phyloP scores from a whole-genome alignment of 2,329 filamentous ascomycete genomes.

The Aaosphaeria pasadenensis region DNA sequence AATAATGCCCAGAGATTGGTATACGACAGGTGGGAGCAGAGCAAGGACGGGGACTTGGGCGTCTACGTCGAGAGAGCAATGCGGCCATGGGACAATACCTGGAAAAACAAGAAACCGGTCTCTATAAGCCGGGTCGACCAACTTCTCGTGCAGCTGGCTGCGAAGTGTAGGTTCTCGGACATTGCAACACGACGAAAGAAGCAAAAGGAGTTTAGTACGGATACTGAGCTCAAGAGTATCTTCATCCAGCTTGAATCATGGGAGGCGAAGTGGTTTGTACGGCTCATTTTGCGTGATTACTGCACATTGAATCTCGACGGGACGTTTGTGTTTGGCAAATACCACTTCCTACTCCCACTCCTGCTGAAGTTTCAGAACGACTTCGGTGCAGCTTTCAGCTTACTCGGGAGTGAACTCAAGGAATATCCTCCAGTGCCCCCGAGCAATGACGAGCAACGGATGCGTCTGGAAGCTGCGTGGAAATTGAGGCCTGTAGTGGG shows the following conservation, averaged over 20 bases:
- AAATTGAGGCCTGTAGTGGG: constrained; percentile 39
- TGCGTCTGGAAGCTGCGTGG: constrained; percentile 39
- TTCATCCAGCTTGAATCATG: constrained; percentile 51
- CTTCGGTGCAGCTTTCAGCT: constrained; percentile 58
- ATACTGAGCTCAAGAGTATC: constrained; percentile 24
- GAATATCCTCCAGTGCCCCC: constrained; percentile 38
- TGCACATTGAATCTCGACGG: constrained; percentile 64
- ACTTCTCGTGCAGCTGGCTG: constrained; percentile 64
- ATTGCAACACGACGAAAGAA: constrained; percentile 40
- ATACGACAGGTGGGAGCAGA: constrained; percentile 60
- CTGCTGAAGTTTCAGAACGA: constrained; percentile 69
- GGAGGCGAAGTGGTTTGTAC: constrained; percentile 87
- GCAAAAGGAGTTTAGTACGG: constrained; percentile 15
- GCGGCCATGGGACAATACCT: constrained; percentile 51
- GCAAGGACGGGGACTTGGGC: constrained; percentile 65
- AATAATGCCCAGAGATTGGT: constrained; percentile 59
- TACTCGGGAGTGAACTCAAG: constrained; percentile 48
- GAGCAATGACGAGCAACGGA: constrained; percentile 20
- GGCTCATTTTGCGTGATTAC: constrained; percentile 75
- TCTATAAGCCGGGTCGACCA: constrained; percentile 72
- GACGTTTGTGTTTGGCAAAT: constrained; percentile 54
- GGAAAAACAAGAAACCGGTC: constrained; percentile 31
- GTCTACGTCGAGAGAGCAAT: constrained; percentile 68
- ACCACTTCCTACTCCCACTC: constrained; percentile 68
- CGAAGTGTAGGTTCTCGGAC: constrained; percentile 68